Conservation (phyloP, 805 yeast species). For the Candida quercuum region DNA sequence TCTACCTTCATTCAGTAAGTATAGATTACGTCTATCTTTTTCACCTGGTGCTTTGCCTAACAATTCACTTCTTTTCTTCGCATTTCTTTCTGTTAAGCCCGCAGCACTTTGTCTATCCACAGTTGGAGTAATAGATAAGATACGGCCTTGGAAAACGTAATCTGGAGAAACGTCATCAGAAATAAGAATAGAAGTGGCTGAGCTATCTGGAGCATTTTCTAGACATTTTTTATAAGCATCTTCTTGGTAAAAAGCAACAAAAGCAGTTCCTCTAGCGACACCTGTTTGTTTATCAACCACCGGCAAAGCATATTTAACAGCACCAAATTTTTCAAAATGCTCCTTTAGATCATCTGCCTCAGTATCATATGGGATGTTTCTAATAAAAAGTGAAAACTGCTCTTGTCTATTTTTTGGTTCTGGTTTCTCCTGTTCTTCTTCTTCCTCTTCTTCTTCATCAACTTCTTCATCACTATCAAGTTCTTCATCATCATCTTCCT, state of each 20-base stretch:
- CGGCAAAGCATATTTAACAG: conserved; percentile 88
- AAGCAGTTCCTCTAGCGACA: conserved; percentile 89
- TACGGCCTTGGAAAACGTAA: conserved; percentile 90
- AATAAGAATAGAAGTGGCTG: conserved; percentile 61
- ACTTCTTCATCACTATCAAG: conserved; percentile 30
- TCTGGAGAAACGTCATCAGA: conserved; percentile 89
- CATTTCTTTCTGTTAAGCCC: conserved; percentile 64
- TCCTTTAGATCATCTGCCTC: conserved; percentile 70
- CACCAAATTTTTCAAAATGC: conserved; percentile 80
- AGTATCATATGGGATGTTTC: conserved; percentile 94
- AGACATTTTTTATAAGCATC: conserved; percentile 66
- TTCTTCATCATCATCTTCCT: conserved; percentile 23
- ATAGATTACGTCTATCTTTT: conserved; percentile 80
- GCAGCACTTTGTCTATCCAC: conserved; percentile 84
- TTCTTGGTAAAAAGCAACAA: conserved; percentile 73
- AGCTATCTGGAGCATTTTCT: conserved; percentile 69
- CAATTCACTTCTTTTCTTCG: conserved; percentile 64
- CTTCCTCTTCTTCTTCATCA: conserved; percentile 29
- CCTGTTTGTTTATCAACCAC: conserved; percentile 85
- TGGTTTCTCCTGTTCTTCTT: conserved; percentile 27
- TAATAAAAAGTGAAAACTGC: conserved; percentile 70
- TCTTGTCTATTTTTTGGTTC: conserved; percentile 56
- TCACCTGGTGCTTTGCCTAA: conserved; percentile 78
- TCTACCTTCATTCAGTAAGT: conserved; percentile 89
- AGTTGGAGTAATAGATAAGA: conserved; percentile 76